Evolutionary conservation across 2,329 filamentous ascomycete species (phyloP), one percentile per base, ranked within the genome.

Genomic region (Microdochium trichocladiopsis): DNA sequence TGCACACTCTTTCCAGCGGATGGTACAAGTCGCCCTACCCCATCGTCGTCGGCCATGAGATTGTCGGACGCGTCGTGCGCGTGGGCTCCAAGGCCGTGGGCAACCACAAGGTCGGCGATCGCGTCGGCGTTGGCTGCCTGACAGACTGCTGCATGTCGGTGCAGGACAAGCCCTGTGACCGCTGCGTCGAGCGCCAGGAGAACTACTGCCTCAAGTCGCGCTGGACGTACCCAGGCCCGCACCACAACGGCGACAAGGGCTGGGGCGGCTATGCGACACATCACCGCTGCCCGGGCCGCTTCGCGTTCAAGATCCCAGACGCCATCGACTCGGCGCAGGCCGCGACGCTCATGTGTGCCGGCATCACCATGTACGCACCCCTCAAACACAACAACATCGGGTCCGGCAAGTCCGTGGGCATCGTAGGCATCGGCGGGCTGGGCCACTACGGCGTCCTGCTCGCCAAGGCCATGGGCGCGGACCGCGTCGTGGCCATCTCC

Each of bases 381-480:
- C 63, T 88, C 53, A 72, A 72, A 57, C 73, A 79, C 50, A 78
- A 85, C 53, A 78, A 78, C 2, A 78, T 74, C 47, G 84, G 84
- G 0, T 82, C 82, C 0, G 83, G 83, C 8, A 87, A 82, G 66
- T 73, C 65, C 14, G 80, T 88, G 2, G 83, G 81, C 0, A 80
- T 87, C 52, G 70, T 87, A 23, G 83, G 83, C 2, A 69, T 87
- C 21, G 83, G 84, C 3, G 83, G 83, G 2, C 62, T 86, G 1
- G 83, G 83, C 0, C 83, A 87, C 66, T 80, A 86, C 58, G 84
- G 80, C 2, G 65, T 88, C n/a, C 66, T 84, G 41, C 84, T 80
- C 59, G 83, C 84, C 2, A 82, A 79, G 63, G 84, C 84, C 3
- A 66, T 88, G 18, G 79, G 77, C 16, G 78, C 77, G 31, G 77